phyloP scores from a whole-genome alignment of 2,329 filamentous ascomycete genomes.

The Alternaria panax region DNA sequence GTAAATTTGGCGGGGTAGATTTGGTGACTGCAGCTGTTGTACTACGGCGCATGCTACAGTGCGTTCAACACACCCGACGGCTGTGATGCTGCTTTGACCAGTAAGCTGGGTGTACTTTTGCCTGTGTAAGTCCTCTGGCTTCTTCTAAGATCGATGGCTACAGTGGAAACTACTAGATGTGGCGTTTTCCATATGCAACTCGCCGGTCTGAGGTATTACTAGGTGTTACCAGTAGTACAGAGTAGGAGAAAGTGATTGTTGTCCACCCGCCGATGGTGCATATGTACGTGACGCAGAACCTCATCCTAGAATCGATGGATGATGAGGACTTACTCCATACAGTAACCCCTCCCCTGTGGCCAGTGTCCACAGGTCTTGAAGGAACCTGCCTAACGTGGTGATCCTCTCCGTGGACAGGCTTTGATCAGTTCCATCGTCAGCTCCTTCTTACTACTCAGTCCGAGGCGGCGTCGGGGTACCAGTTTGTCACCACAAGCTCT shows the following conservation, averaged over 20 bases:
- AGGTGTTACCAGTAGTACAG: background rate
- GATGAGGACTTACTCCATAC: background rate
- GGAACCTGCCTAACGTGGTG: background rate
- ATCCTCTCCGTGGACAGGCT: background rate
- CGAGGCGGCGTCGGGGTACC: background rate
- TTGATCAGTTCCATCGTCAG: background rate
- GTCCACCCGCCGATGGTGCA: too few relatives aligned
- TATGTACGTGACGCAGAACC: too few relatives aligned
- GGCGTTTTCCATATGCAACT: background rate
- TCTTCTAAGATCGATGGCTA: background rate
- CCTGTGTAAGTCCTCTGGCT: too few relatives aligned
- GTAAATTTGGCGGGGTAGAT: background rate
- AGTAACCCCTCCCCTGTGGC: background rate
- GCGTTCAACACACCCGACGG: background rate
- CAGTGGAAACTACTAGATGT: background rate
- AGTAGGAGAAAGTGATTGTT: too few relatives aligned
- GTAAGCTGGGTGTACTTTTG: too few relatives aligned
- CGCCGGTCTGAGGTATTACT: background rate
- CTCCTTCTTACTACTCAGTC: background rate
- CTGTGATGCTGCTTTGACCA: background rate
- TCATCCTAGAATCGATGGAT: background rate
- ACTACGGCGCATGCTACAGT: background rate
- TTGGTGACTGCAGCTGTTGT: background rate
- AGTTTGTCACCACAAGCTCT: background rate
- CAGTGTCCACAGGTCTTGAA: background rate